A percentile compares a stretch with the other conserved stretches of the same genome.
Evolutionary conservation across 331 rosid species (phyloP).

Genomic region (Rhamnella rubrinervis): DNA sequence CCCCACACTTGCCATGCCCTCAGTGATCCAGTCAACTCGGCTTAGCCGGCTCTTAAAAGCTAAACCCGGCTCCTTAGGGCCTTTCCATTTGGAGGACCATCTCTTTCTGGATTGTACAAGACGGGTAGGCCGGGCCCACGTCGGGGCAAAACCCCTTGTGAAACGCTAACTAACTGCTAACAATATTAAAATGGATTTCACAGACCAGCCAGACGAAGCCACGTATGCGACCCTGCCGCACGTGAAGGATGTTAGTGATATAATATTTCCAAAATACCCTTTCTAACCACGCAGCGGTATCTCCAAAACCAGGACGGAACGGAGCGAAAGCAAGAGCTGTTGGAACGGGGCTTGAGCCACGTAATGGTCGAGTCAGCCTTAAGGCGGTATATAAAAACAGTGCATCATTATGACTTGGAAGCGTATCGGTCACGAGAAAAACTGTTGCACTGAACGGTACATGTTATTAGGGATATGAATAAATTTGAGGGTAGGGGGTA

Average conservation of each 20-base stretch:
- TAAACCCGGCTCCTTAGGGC: constrained; percentile 8
- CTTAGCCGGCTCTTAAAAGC: constrained; percentile 15
- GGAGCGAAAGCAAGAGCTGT: constrained; percentile 25
- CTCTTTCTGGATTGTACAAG: constrained; percentile 8
- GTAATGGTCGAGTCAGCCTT: constrained; percentile 35
- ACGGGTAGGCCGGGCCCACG: constrained; percentile 8
- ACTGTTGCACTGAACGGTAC: constrained; percentile 19
- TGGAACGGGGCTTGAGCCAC: constrained; percentile 42
- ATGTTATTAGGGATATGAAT: constrained; percentile 4
- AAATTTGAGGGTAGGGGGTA: background rate
- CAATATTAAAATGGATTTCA: background rate
- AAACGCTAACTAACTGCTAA: constrained; percentile 6
- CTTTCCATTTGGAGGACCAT: constrained; percentile 16
- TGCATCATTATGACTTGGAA: constrained; percentile 43
- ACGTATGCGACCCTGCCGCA: background rate
- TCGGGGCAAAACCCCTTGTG: constrained; percentile 2
- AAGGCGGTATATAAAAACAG: constrained; percentile 17
- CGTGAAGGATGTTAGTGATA: background rate
- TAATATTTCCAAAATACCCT: background rate
- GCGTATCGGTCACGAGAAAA: constrained; percentile 31
- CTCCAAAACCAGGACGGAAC: constrained; percentile 24
- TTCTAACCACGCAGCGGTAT: background rate
- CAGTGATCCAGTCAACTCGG: background rate
- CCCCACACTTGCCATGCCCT: constrained; percentile 19
- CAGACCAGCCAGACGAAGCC: background rate